A percentile compares a stretch with the other conserved stretches of the same genome.
Conservation (phyloP, 331 rosid genomes). For the Malus hybrid region DNA sequence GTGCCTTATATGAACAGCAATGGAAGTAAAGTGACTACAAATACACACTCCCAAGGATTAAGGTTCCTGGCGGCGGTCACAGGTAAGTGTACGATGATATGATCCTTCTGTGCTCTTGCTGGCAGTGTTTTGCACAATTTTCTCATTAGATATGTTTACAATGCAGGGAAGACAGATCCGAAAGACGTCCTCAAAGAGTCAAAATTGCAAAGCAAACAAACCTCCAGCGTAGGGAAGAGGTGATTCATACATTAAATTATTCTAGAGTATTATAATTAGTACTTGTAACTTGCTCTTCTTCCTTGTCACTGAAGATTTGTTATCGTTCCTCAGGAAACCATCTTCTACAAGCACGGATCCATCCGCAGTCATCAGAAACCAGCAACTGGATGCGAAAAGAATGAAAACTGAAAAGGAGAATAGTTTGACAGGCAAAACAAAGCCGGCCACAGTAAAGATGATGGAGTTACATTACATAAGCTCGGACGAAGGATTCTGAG, state of each 20-base stretch:
- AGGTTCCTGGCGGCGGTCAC: slow-evolving; percentile 75
- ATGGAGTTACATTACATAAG: slow-evolving; percentile 63
- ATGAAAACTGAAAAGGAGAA: slow-evolving; percentile 28
- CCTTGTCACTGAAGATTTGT: slow-evolving; percentile 1
- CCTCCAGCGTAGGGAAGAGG: slow-evolving; percentile 49
- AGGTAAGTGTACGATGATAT: slow-evolving; percentile 30
- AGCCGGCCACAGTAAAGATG: slow-evolving; percentile 46
- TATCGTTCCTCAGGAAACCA: slow-evolving; percentile 51
- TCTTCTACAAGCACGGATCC: slow-evolving; percentile 28
- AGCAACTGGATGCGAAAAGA: slow-evolving; percentile 41
- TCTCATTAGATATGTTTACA: slow-evolving; percentile 14
- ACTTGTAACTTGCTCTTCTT: neutral
- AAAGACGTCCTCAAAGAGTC: slow-evolving; percentile 24
- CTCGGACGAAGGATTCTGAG: slow-evolving; percentile 68
- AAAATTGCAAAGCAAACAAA: slow-evolving; percentile 28
- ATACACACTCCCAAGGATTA: slow-evolving; percentile 75
- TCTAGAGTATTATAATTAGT: neutral
- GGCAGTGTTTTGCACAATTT: slow-evolving; percentile 8
- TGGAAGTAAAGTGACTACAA: slow-evolving; percentile 86
- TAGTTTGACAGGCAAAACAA: slow-evolving; percentile 30
- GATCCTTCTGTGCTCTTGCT: slow-evolving; percentile 1
- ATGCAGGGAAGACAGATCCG: slow-evolving; percentile 41
- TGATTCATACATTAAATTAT: slow-evolving; percentile 18
- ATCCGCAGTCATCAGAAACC: slow-evolving; percentile 25
- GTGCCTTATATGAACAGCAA: slow-evolving; percentile 39